Base-by-base conservation (phyloP, 2,329 filamentous ascomycete genomes). In the Cladosporium velox region DNA sequence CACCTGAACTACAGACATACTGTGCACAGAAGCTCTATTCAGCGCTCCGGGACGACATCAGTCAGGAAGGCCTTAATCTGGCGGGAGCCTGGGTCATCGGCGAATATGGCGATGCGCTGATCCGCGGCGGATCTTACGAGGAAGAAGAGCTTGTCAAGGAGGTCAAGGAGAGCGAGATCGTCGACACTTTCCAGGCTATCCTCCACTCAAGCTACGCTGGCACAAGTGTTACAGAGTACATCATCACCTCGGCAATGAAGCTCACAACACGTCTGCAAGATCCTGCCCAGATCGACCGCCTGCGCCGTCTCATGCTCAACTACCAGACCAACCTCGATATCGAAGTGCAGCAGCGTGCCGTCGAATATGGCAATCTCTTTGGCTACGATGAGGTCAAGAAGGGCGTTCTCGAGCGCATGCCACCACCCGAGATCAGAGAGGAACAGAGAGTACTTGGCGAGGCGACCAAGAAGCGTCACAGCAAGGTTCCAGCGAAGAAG, bases 51-150 rank as follows among this genome's bases (percentile, higher is more conserved):
- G 95, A 96, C 71, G 95, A 99, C 73, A 97, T 99, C 72, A 97
- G 94, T 1, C 95, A 99, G 77, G 96, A 99, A 79, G 96, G 93
- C 70, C 82, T 99, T 69, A 97, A 93, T 10, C 86, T 98, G 69
- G 93, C 94, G 59, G 95, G 92, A 44, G 90, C 95, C 7, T 99
- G 95, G 95, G 96, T 95, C 64, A 97, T 99, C 77, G 95, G 96
- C 75, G 95, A 99, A 80, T 99, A 93, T 75, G 94, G 92, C 14
- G 95, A 99, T 78, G 87, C 91, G 24, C 84, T 99, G n/a, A 84
- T 99, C 41, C 87, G 87, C 67, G 93, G 93, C 41, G 93, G 93
- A 1, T 91, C 95, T 73, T 97, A 96, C 71, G 94, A 98, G 77
- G 93, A 97, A 76, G 93, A 96, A 77, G 94, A 97, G 74, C 83